A percentile compares a stretch with the other conserved stretches of the same genome.
phyloP scores from a whole-genome alignment of 192 early-diverging fungal species.

The Chytriomyces confervae region DNA sequence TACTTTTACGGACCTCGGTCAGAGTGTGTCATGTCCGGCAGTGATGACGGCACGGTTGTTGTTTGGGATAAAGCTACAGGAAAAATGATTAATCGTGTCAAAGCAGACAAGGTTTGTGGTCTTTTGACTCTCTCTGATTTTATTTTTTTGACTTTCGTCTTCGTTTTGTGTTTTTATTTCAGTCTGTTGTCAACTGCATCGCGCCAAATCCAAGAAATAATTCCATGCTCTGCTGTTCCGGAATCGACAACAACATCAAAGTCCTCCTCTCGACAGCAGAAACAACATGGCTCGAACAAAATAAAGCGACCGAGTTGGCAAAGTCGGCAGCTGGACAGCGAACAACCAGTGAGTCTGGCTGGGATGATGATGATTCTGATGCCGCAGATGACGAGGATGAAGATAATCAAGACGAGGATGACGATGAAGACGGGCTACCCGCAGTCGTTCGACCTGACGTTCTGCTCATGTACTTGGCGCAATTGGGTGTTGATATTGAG shows the following conservation, averaged over 20 bases:
- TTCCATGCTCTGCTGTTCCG: constrained; percentile 4
- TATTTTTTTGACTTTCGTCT: neutral
- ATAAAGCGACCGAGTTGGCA: neutral
- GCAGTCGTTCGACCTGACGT: neutral
- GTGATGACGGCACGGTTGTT: constrained; percentile 27
- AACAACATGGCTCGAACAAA: constrained; percentile 5
- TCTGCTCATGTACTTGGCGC: constrained; percentile 9
- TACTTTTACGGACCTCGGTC: constrained; percentile 31
- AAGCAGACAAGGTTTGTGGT: constrained; percentile 16
- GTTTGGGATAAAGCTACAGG: constrained; percentile 31
- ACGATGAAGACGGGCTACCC: neutral
- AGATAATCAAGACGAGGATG: neutral
- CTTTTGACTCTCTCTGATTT: neutral
- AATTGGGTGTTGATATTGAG: neutral
- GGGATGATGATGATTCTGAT: neutral
- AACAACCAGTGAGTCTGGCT: too few species aligned
- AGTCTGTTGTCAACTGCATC: constrained; percentile 32
- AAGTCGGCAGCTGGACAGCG: neutral
- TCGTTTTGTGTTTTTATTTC: neutral
- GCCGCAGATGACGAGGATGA: constrained; percentile 7
- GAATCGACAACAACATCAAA: constrained; percentile 34
- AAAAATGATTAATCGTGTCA: constrained; percentile 25
- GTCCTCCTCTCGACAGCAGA: constrained; percentile 11
- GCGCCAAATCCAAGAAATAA: constrained; percentile 25
- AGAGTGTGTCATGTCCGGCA: constrained; percentile 26